Percentiles rank a stretch among this genome's conserved stretches.
These are phyloP conservation scores for Yamadazyma membranifaciens DNA, from an alignment of 1,139 yeast genomes.

Conservation along the genomic window DNA sequence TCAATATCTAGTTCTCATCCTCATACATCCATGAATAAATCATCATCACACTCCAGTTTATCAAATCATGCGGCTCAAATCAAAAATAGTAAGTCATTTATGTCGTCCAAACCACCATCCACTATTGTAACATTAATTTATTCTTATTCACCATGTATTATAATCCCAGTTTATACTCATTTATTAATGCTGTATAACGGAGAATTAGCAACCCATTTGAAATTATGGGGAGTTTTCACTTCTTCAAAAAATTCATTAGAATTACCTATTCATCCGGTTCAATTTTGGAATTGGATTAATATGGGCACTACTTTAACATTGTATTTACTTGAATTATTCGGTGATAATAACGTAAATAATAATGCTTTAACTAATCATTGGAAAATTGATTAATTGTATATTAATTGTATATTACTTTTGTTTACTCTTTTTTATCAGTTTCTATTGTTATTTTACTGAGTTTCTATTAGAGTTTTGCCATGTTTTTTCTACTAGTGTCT, in stretches of 20 bases:
- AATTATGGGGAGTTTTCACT: constrained; percentile 56
- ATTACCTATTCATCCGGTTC: constrained; percentile 72
- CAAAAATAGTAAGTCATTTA: constrained; percentile 8
- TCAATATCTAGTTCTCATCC: not conserved
- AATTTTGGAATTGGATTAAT: constrained; percentile 96
- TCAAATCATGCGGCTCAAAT: not conserved
- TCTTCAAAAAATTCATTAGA: constrained; percentile 17
- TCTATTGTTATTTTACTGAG: not conserved
- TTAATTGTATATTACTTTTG: constrained; percentile 5
- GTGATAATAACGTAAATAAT: constrained; percentile 28
- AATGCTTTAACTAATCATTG: constrained; percentile 41
- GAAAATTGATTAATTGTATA: constrained; percentile 34
- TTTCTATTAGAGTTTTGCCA: not conserved
- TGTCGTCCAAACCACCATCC: constrained; percentile 30
- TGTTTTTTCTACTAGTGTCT: no score
- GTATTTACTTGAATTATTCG: constrained; percentile 73
- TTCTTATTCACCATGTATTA: constrained; percentile 88
- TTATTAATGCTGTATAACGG: constrained; percentile 87
- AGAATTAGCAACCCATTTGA: constrained; percentile 59
- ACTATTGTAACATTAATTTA: constrained; percentile 63
- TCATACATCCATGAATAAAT: not conserved
- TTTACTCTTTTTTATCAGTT: not conserved
- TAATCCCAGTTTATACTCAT: constrained; percentile 93
- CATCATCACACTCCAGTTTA: not conserved
- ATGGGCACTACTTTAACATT: constrained; percentile 76